phyloP scores from a whole-genome alignment of 805 yeast genomes.

The Yamadazyma takamatsuzukensis region DNA sequence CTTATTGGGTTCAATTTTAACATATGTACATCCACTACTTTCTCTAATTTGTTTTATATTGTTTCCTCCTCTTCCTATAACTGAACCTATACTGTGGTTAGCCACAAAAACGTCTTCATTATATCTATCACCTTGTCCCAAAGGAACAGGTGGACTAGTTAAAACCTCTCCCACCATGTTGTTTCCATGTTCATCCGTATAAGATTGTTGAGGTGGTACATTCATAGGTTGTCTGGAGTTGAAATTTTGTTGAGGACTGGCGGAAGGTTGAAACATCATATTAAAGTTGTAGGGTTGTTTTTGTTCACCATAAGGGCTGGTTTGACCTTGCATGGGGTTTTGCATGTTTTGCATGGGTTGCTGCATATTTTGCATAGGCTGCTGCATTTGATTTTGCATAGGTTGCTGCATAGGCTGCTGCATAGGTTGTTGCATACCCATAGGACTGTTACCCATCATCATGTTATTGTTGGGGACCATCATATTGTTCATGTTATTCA shows the following conservation, averaged over 20 bases:
- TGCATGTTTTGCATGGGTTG: slow-evolving; percentile 1
- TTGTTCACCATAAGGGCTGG: slow-evolving; percentile 13
- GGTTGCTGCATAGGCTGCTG: background rate
- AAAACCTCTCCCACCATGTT: slow-evolving; percentile 43
- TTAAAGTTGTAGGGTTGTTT: slow-evolving; percentile 33
- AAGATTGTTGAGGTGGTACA: slow-evolving; percentile 30
- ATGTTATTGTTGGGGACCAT: slow-evolving; percentile 10
- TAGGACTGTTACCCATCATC: slow-evolving; percentile 1
- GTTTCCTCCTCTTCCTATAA: slow-evolving; percentile 84
- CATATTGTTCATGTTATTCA: slow-evolving; percentile 10
- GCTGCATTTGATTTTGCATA: background rate
- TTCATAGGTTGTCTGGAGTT: slow-evolving; percentile 17
- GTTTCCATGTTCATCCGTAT: slow-evolving; percentile 44
- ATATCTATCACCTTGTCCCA: slow-evolving; percentile 44
- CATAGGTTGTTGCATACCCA: background rate
- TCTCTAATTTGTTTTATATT: slow-evolving; percentile 75
- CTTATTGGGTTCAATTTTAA: slow-evolving; percentile 62
- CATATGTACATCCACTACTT: slow-evolving; percentile 67
- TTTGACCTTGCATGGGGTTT: slow-evolving; percentile 1
- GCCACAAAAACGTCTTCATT: slow-evolving; percentile 75
- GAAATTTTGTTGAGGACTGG: slow-evolving; percentile 5
- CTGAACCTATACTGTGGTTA: slow-evolving; percentile 73
- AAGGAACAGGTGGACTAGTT: slow-evolving; percentile 34
- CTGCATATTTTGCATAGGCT: slow-evolving; percentile 1
- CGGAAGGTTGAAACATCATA: slow-evolving; percentile 29